Conservation (phyloP, 176 grass and related monocot species). For the Musa beccarii region DNA sequence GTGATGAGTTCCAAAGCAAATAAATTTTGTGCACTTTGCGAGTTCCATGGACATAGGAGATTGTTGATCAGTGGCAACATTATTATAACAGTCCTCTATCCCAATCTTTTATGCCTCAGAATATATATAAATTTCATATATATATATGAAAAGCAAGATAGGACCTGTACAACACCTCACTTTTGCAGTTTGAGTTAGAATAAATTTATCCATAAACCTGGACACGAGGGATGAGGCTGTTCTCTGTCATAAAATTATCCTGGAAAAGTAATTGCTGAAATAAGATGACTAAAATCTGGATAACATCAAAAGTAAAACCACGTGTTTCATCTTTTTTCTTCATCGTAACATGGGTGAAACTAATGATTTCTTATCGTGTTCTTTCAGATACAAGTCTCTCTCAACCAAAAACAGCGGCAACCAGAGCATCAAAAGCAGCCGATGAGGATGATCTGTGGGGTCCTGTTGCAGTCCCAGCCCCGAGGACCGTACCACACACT, state of each 20-base stretch:
- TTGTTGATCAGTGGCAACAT: background rate
- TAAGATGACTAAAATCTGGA: background rate
- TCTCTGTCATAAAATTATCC: background rate
- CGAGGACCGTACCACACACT: slow-evolving; percentile 36
- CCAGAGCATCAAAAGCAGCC: slow-evolving; percentile 39
- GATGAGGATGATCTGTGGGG: slow-evolving; percentile 83
- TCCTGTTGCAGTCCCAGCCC: slow-evolving; percentile 37
- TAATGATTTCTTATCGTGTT: slow-evolving; percentile 9
- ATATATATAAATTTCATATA: too few relatives aligned
- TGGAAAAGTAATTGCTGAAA: background rate
- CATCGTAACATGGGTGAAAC: background rate
- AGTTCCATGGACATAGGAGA: background rate
- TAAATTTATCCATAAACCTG: background rate
- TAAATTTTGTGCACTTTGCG: too few relatives aligned
- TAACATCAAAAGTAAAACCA: background rate
- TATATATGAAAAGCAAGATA: background rate
- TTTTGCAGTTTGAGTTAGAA: background rate
- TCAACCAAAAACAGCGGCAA: slow-evolving; percentile 28
- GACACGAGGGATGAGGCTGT: background rate
- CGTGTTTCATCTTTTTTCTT: background rate
- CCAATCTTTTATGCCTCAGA: too few relatives aligned
- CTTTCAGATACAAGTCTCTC: slow-evolving; percentile 42
- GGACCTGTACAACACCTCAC: background rate
- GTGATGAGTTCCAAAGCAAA: background rate
- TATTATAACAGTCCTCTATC: background rate